Evolutionary conservation across 176 grass and related monocot species (phyloP).

Genomic region (Avena sativa): DNA sequence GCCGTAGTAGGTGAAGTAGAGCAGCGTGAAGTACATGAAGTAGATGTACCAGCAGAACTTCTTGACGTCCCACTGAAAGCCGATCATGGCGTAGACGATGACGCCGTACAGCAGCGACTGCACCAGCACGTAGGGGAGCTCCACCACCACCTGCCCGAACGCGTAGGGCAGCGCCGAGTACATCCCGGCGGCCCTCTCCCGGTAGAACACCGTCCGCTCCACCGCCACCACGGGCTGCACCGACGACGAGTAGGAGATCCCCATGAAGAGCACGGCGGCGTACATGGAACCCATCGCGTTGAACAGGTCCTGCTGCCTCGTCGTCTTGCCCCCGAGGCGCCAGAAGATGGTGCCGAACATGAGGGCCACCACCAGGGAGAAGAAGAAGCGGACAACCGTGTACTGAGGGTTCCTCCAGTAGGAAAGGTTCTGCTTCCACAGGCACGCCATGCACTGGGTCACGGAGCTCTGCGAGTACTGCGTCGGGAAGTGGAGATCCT

Average conservation of each 20-base stretch:
- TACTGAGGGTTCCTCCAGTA: slow-evolving; percentile 77
- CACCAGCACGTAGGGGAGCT: slow-evolving; percentile 58
- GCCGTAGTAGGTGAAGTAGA: slow-evolving; percentile 70
- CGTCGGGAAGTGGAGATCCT: slow-evolving; percentile 59
- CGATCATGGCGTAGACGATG: slow-evolving; percentile 62
- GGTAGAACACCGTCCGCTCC: slow-evolving; percentile 60
- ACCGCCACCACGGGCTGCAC: slow-evolving; percentile 60
- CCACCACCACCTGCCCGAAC: slow-evolving; percentile 61
- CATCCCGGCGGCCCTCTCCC: slow-evolving; percentile 62
- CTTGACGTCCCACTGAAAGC: slow-evolving; percentile 52
- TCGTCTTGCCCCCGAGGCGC: slow-evolving; percentile 54
- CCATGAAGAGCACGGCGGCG: slow-evolving; percentile 67
- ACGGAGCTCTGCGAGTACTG: slow-evolving; percentile 60
- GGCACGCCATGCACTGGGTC: slow-evolving; percentile 63
- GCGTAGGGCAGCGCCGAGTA: slow-evolving; percentile 67
- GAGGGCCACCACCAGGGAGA: slow-evolving; percentile 62
- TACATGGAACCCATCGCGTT: slow-evolving; percentile 80
- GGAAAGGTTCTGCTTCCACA: slow-evolving; percentile 73
- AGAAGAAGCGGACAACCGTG: slow-evolving; percentile 70
- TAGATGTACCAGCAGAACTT: slow-evolving; percentile 73
- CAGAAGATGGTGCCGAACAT: slow-evolving; percentile 75
- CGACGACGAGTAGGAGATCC: slow-evolving; percentile 56
- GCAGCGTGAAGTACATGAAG: slow-evolving; percentile 74
- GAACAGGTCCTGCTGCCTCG: slow-evolving; percentile 55
- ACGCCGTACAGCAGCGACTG: slow-evolving; percentile 57